Conservation (phyloP, 257 asterid genomes). For the Nicotiana sylvestris region DNA sequence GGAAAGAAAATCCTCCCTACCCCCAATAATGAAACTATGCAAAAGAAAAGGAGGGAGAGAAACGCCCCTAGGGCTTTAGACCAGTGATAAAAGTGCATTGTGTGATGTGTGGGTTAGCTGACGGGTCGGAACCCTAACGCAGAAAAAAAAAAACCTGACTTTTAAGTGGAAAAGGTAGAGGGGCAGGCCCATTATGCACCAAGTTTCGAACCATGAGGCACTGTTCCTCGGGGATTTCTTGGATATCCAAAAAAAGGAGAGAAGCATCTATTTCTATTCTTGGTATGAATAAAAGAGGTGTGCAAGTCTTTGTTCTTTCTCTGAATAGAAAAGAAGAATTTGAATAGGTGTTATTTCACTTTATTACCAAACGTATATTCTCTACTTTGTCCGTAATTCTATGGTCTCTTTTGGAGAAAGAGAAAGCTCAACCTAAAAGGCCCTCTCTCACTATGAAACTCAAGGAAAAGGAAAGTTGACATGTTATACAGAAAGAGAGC, state of each 20-base stretch:
- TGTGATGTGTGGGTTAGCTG: not conserved
- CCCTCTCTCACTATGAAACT: not conserved
- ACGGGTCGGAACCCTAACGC: not conserved
- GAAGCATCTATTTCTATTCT: not conserved
- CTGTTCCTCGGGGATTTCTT: not conserved
- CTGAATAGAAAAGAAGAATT: not conserved
- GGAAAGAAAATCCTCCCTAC: not conserved
- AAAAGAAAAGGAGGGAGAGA: not conserved
- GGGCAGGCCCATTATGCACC: not conserved
- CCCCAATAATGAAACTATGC: not conserved
- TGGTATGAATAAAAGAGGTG: not conserved
- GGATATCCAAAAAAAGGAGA: not conserved
- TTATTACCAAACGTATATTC: not conserved
- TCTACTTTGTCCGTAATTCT: not conserved
- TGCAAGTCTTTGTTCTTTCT: not conserved
- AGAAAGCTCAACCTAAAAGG: not conserved
- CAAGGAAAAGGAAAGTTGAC: not conserved
- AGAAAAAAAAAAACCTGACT: not conserved
- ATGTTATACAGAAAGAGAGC: not conserved
- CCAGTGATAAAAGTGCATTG: not conserved
- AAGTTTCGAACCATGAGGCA: not conserved
- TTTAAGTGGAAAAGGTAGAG: not conserved
- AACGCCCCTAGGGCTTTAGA: too few relatives aligned
- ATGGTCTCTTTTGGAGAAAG: slow-evolving; percentile 1
- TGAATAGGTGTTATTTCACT: not conserved